These are phyloP conservation scores for Penicillium dipodomyicola DNA, from an alignment of 495 filamentous ascomycete species.

Conservation along the genomic window DNA sequence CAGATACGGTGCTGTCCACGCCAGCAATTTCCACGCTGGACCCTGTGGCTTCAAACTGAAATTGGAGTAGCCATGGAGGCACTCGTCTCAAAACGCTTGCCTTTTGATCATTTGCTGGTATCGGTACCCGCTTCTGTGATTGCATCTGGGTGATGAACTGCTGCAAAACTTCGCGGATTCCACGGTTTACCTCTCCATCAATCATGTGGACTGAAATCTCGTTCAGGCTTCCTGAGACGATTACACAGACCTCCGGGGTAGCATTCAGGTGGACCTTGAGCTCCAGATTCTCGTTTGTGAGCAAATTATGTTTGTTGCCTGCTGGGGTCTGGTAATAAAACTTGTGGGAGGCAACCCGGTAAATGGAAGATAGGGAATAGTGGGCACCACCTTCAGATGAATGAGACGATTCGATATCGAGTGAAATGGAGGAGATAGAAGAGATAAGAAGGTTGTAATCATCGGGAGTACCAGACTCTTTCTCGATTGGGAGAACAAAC, in stretches of 20 bases:
- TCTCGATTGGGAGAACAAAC: slow-evolving; percentile 75
- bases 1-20: slow-evolving; percentile 75
- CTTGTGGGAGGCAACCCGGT: slow-evolving; percentile 81
- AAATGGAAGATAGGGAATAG: slow-evolving; percentile 78
- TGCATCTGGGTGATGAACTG: slow-evolving; percentile 68
- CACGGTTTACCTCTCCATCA: slow-evolving; percentile 84
- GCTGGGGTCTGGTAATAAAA: slow-evolving; percentile 92
- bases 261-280: slow-evolving; percentile 81
- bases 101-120: slow-evolving; percentile 47
- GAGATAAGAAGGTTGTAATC: slow-evolving; percentile 95
- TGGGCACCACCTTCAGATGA: slow-evolving; percentile 79
- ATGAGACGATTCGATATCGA: slow-evolving; percentile 93
- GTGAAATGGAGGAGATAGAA: slow-evolving; percentile 83
- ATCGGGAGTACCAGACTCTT: slow-evolving; percentile 54
- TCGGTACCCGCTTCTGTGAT: slow-evolving; percentile 57
- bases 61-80: slow-evolving; percentile 80
- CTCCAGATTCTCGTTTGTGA: slow-evolving; percentile 82
- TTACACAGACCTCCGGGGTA: slow-evolving; percentile 78
- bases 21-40: slow-evolving; percentile 90
- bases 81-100: slow-evolving; percentile 72
- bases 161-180: slow-evolving; percentile 83
- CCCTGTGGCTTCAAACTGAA: slow-evolving; percentile 81
- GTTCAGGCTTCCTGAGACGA: slow-evolving; percentile 75
- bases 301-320: slow-evolving; percentile 76
- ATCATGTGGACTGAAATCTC: slow-evolving; percentile 89